A percentile compares a stretch with the other conserved stretches of the same genome.
Conservation (phyloP, 306 rosid species). For the Alnus glutinosa region DNA sequence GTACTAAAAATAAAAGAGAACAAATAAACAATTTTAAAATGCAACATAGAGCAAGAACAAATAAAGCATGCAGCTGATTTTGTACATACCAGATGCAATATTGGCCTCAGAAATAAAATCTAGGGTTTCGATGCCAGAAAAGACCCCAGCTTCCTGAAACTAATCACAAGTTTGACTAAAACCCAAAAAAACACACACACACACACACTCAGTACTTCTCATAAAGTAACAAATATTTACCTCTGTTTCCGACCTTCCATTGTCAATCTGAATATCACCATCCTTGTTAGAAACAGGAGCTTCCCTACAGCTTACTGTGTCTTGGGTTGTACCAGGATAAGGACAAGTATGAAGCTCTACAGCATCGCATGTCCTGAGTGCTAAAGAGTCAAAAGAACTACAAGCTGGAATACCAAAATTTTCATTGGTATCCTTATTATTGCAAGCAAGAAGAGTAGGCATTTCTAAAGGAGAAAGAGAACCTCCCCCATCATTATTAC, state of each 20-base stretch:
- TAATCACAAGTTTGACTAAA: conserved; percentile 21
- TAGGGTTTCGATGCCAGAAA: conserved; percentile 21
- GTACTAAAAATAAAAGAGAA: conserved; percentile 25
- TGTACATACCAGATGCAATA: conserved; percentile 32
- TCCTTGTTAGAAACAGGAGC: conserved; percentile 13
- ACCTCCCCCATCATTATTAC: conserved; percentile 34
- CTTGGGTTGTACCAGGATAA: conserved; percentile 23
- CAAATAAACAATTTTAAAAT: not conserved
- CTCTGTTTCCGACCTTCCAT: conserved; percentile 34
- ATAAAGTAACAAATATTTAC: conserved; percentile 21
- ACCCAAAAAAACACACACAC: not conserved
- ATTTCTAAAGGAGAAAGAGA: conserved; percentile 30
- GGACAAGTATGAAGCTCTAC: conserved; percentile 37
- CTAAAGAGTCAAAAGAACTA: conserved; percentile 18
- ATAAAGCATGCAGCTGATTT: conserved; percentile 8
- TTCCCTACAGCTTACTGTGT: conserved; percentile 12
- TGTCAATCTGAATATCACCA: conserved; percentile 24
- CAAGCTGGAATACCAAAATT: conserved; percentile 33
- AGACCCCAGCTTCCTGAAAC: conserved; percentile 49
- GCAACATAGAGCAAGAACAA: not conserved
- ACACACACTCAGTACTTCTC: not conserved
- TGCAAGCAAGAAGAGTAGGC: conserved; percentile 30
- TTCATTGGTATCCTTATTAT: conserved; percentile 30
- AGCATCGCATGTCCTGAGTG: conserved; percentile 31
- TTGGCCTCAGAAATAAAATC: conserved; percentile 18